A percentile compares a stretch with the other conserved stretches of the same genome.
phyloP scores from a whole-genome alignment of 2,329 filamentous ascomycete genomes.

The Clonostachys byssicola region DNA sequence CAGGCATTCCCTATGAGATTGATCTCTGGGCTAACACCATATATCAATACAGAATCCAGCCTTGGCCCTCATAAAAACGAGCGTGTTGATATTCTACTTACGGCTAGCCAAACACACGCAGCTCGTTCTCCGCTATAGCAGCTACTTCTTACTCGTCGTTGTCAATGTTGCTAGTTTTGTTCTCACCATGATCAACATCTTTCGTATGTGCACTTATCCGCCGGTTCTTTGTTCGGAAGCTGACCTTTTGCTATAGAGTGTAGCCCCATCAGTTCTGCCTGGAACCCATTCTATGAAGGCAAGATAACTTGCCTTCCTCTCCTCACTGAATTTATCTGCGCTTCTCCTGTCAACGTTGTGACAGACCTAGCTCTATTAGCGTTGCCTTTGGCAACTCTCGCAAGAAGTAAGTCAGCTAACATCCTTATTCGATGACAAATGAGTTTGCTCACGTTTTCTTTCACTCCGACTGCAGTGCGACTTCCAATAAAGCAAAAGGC shows the following conservation, averaged over 20 bases:
- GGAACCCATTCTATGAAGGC: slow-evolving; percentile 33
- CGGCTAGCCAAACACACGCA: slow-evolving; percentile 75
- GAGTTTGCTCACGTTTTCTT: slow-evolving; percentile 30
- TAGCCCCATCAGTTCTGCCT: slow-evolving; percentile 67
- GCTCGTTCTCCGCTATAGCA: slow-evolving; percentile 72
- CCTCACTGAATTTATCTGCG: slow-evolving; percentile 63
- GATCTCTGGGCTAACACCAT: slow-evolving; percentile 2
- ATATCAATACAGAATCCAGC: slow-evolving; percentile 65
- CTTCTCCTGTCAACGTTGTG: slow-evolving; percentile 86
- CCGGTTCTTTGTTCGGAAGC: not conserved
- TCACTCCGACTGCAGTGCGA: slow-evolving; percentile 82
- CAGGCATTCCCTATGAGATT: not conserved
- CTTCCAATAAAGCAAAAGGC: slow-evolving; percentile 82
- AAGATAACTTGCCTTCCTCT: slow-evolving; percentile 47
- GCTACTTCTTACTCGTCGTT: slow-evolving; percentile 71
- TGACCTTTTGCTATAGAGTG: slow-evolving; percentile 47
- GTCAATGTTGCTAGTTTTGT: slow-evolving; percentile 77
- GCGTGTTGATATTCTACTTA: slow-evolving; percentile 88
- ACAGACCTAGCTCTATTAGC: slow-evolving; percentile 86
- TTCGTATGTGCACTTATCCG: slow-evolving; percentile 35
- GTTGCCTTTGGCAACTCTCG: slow-evolving; percentile 29
- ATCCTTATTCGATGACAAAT: no score
- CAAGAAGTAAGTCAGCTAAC: not conserved
- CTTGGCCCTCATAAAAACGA: slow-evolving; percentile 87
- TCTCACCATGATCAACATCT: slow-evolving; percentile 80